Evolutionary conservation across 371 early-diverging fungal genomes (phyloP).

Genomic region (Rhizomucor miehei): DNA sequence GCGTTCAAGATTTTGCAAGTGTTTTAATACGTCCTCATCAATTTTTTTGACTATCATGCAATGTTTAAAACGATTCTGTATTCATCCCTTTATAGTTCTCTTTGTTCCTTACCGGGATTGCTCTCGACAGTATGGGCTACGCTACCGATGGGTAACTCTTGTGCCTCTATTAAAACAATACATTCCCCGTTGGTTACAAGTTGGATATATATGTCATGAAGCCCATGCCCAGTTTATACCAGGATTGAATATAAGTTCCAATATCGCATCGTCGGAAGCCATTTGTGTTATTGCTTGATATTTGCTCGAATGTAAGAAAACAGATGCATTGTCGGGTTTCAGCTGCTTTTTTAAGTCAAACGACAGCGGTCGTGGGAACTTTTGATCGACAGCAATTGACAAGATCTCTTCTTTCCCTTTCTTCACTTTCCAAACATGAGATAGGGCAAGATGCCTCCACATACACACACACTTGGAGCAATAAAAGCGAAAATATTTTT

Average conservation of each 20-base stretch:
- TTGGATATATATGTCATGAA: no score
- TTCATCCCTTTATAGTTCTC: neutral
- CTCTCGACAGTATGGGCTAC: slow-evolving; percentile 24
- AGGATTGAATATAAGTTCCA: slow-evolving; percentile 48
- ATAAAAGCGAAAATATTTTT: no score
- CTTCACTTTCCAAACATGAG: no score
- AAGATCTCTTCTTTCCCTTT: no score
- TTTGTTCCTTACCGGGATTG: slow-evolving; percentile 20
- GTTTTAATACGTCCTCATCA: slow-evolving; percentile 18
- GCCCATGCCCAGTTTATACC: no score
- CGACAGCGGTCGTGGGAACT: neutral
- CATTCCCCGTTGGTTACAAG: no score
- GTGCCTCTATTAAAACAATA: slow-evolving; percentile 24
- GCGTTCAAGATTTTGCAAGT: slow-evolving; percentile 47
- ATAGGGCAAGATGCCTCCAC: no score
- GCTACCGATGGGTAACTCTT: slow-evolving; percentile 30
- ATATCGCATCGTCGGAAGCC: slow-evolving; percentile 39
- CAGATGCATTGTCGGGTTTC: no score
- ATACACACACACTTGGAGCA: no score
- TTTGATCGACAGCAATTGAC: no score
- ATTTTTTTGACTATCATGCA: slow-evolving; percentile 23
- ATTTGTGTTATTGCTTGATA: neutral
- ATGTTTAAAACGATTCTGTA: neutral
- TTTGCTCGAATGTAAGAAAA: no score
- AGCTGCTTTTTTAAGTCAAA: no score